phyloP scores from a whole-genome alignment of 1,284 basidiomycete species.

The Xanthoconium separans region DNA sequence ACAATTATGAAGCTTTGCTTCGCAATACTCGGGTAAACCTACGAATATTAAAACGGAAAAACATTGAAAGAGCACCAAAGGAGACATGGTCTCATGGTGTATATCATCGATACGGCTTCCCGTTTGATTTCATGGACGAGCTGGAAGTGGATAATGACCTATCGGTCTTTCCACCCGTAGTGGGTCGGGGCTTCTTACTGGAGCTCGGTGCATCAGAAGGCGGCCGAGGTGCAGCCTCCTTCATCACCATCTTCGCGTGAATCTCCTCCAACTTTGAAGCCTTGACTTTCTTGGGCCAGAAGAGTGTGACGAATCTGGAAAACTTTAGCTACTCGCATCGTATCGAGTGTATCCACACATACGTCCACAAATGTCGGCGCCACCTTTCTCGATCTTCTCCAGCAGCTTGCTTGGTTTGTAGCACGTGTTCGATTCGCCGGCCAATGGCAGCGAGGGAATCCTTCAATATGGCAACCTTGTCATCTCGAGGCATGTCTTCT shows the following conservation, averaged over 20 bases:
- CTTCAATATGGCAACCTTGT: conserved; percentile 95
- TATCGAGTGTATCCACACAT: conserved; percentile 45
- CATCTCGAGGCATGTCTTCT: conserved; percentile 88
- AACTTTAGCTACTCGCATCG: conserved; percentile 13
- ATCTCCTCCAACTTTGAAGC: conserved; percentile 90
- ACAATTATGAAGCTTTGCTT: conserved; percentile 28
- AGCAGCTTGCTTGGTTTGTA: conserved; percentile 72
- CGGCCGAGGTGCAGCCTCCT: conserved; percentile 60
- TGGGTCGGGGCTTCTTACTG: conserved; percentile 55
- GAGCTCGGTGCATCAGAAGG: conserved; percentile 39
- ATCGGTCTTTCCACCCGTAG: conserved; percentile 50
- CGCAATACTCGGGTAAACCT: conserved; percentile 23
- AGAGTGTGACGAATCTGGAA: conserved; percentile 83
- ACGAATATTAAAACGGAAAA: conserved; percentile 20
- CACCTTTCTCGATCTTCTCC: conserved; percentile 83
- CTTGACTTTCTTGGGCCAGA: conserved; percentile 97
- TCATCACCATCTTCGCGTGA: conserved; percentile 90
- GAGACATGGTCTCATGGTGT: conserved; percentile 3
- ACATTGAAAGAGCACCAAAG: conserved; percentile 11
- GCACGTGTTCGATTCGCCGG: conserved; percentile 84
- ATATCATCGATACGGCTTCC: conserved; percentile 32
- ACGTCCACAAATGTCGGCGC: conserved; percentile 96
- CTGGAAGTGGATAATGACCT: conserved; percentile 34
- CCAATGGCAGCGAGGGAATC: conserved; percentile 95
- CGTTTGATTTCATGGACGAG: conserved; percentile 34